Conservation (phyloP, 2,329 filamentous ascomycete species). For the Aspergillus unguis region DNA sequence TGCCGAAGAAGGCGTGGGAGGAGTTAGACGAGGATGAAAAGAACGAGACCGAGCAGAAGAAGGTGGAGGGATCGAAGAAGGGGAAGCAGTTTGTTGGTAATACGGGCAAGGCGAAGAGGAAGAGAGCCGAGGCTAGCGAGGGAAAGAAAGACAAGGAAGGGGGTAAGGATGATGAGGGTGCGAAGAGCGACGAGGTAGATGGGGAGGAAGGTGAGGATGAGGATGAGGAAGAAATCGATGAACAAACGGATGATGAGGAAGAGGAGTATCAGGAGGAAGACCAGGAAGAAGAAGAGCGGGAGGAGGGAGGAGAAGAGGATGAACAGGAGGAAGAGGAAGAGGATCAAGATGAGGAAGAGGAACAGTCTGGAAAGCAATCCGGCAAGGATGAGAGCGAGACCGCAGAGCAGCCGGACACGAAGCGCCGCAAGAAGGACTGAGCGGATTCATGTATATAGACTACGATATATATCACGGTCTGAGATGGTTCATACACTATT, state of each 20-base stretch:
- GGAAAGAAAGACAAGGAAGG: conserved; percentile 10
- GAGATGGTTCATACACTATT: too few relatives aligned
- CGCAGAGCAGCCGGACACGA: background rate
- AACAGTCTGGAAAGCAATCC: background rate
- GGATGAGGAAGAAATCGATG: background rate
- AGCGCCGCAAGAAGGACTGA: background rate
- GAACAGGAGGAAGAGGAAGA: background rate
- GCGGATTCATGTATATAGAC: too few relatives aligned
- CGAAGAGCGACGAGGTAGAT: background rate
- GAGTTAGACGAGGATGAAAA: conserved; percentile 47
- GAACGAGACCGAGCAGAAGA: conserved; percentile 46
- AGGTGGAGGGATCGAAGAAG: conserved; percentile 31
- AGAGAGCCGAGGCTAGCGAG: conserved; percentile 37
- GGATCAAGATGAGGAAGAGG: background rate
- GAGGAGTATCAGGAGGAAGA: background rate
- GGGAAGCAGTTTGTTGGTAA: conserved; percentile 47
- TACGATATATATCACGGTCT: too few relatives aligned
- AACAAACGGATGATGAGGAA: background rate
- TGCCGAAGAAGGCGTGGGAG: conserved; percentile 50
- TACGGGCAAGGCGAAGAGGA: conserved; percentile 41
- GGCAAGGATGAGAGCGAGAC: background rate
- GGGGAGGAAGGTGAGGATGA: background rate
- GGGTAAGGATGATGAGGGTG: conserved; percentile 16
- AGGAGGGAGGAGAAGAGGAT: background rate
- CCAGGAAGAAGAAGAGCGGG: background rate